A percentile compares a stretch with the other conserved stretches of the same genome.
These are phyloP conservation scores for Neocucurbitaria cava DNA, from an alignment of 2,329 filamentous ascomycete species.

Conservation along the genomic window DNA sequence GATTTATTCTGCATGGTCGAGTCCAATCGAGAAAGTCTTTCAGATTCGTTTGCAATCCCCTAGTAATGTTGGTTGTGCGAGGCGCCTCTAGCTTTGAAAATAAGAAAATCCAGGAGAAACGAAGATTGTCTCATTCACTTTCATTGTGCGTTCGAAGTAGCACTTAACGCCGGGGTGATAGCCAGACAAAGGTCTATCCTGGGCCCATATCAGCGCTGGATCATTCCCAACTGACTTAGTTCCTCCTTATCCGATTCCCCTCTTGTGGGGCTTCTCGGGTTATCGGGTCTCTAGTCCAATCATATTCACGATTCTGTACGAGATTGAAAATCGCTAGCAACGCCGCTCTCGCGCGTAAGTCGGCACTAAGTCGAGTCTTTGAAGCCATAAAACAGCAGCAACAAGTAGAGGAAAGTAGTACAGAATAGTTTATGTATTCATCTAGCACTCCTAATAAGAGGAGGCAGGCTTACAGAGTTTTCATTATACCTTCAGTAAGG, in stretches of 20 bases:
- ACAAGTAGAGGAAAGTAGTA: no score
- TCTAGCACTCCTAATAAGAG: no score
- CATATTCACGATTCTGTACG: background rate
- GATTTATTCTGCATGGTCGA: conserved; percentile 23
- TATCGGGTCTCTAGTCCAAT: background rate
- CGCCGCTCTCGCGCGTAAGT: no score
- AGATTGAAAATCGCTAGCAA: background rate
- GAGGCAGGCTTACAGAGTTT: no score
- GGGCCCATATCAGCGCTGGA: no score
- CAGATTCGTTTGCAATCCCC: background rate
- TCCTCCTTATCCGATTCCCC: background rate
- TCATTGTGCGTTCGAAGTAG: background rate
- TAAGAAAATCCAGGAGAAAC: background rate
- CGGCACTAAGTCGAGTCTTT: no score
- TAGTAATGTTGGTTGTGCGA: background rate
- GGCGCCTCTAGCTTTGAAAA: background rate
- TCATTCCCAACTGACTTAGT: background rate
- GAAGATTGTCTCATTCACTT: background rate
- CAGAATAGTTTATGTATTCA: no score
- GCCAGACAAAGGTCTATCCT: background rate
- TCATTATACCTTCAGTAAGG: no score
- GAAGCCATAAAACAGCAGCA: no score
- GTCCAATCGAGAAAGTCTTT: conserved; percentile 7
- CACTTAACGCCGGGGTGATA: background rate
- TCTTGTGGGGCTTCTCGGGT: background rate